phyloP scores from a whole-genome alignment of 495 filamentous ascomycete species.

The Penicillium cataractarum region DNA sequence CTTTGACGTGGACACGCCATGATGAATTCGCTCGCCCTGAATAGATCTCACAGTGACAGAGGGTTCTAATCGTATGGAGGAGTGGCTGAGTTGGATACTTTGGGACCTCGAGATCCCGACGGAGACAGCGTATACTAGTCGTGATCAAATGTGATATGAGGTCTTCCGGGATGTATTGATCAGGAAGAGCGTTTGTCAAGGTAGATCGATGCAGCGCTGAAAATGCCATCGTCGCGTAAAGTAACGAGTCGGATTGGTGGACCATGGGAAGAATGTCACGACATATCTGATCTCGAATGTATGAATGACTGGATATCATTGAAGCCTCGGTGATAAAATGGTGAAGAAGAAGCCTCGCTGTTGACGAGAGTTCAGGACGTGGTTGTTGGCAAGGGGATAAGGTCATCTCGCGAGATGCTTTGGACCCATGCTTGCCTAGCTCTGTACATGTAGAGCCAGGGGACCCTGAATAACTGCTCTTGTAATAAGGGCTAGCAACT shows the following conservation, averaged over 20 bases:
- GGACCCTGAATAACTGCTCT: neutral
- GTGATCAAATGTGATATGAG: conserved; percentile 11
- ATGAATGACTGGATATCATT: conserved; percentile 17
- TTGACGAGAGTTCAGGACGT: conserved; percentile 3
- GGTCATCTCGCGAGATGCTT: neutral
- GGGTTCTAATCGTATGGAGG: conserved; percentile 22
- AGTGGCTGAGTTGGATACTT: conserved; percentile 13
- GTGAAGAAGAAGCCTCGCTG: conserved; percentile 14
- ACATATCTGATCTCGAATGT: conserved; percentile 20
- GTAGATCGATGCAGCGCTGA: conserved; percentile 23
- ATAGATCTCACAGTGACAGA: conserved; percentile 24
- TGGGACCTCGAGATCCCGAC: conserved; percentile 15
- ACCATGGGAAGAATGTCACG: conserved; percentile 20
- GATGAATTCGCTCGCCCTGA: conserved; percentile 21
- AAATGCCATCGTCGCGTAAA: conserved; percentile 23
- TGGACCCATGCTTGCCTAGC: neutral
- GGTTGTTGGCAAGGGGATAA: conserved; percentile 1
- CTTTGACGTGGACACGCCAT: conserved; percentile 23
- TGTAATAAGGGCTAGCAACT: neutral
- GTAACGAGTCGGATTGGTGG: conserved; percentile 16
- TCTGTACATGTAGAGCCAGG: neutral
- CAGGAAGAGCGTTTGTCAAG: conserved; percentile 10
- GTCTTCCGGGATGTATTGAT: conserved; percentile 15
- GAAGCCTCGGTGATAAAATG: conserved; percentile 23
- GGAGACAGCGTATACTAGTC: conserved; percentile 15